phyloP scores from a whole-genome alignment of 2,329 filamentous ascomycete genomes.

The Hypomyces rosellus region DNA sequence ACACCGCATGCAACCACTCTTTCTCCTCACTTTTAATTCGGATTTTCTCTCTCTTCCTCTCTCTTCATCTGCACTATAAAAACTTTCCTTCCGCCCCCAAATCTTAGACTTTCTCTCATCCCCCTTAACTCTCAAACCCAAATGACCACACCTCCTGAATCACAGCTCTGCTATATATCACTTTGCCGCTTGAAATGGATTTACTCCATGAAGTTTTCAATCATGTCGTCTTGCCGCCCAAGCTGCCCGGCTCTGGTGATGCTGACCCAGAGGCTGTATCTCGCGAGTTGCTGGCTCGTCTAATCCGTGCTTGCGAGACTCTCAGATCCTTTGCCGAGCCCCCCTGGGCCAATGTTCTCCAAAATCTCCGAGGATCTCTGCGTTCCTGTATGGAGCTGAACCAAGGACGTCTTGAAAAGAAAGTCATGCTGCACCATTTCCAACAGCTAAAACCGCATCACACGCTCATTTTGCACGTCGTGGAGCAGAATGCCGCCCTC shows the following conservation, averaged over 20 bases:
- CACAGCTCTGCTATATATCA: too few species aligned
- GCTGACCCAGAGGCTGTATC: slow-evolving; percentile 5
- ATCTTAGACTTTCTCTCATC: not conserved
- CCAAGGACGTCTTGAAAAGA: slow-evolving; percentile 1
- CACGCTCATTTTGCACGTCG: slow-evolving; percentile 14
- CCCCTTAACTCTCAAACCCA: not conserved
- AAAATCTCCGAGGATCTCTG: slow-evolving; percentile 1
- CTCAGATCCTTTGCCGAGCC: not conserved
- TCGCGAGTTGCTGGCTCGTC: slow-evolving; percentile 5
- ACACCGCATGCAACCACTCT: not conserved
- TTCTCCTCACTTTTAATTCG: not conserved
- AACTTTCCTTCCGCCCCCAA: not conserved
- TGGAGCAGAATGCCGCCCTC: slow-evolving; percentile 27
- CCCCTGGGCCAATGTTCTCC: not conserved
- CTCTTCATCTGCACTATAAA: not conserved
- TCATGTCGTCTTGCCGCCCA: slow-evolving; percentile 19
- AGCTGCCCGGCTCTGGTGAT: slow-evolving; percentile 12
- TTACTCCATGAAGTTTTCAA: slow-evolving; percentile 14
- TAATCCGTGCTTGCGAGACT: slow-evolving; percentile 5
- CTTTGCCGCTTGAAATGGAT: too few species aligned
- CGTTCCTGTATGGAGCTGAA: not conserved
- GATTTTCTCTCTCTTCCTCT: not conserved
- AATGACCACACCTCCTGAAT: not conserved
- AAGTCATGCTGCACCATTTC: not conserved
- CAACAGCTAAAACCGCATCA: not conserved